Evolutionary conservation across 257 asterid species (phyloP).

Genomic region (Cordia subcordata): DNA sequence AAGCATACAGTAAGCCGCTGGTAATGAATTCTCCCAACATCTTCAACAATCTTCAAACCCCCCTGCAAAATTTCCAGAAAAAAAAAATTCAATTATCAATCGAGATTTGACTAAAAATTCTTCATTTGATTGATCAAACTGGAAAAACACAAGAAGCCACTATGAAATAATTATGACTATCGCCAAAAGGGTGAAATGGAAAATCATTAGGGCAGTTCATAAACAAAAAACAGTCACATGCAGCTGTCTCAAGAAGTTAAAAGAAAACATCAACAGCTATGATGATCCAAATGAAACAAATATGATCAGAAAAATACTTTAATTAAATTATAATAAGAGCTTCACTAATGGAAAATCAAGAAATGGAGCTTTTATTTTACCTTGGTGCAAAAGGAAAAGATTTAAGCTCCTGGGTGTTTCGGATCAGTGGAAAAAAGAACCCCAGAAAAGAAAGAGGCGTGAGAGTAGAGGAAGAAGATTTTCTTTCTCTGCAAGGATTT

Average conservation of each 20-base stretch:
- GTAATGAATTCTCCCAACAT: constrained; percentile 75
- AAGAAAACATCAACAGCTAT: too few species aligned
- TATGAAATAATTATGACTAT: too few species aligned
- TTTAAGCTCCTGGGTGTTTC: constrained; percentile 14
- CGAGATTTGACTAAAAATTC: too few species aligned
- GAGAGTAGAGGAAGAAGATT: constrained; percentile 23
- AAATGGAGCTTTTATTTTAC: constrained; percentile 4
- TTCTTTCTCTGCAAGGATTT: constrained; percentile 7
- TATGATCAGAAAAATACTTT: too few species aligned
- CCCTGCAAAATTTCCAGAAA: constrained; percentile 22
- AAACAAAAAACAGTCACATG: too few species aligned
- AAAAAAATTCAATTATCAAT: background rate
- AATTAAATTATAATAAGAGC: background rate
- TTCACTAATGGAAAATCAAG: background rate
- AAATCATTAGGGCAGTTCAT: too few species aligned
- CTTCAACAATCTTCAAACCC: constrained; percentile 24
- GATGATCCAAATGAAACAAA: too few species aligned
- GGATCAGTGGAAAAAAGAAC: background rate
- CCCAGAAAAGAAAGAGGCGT: too few species aligned
- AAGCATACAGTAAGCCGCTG: constrained; percentile 52
- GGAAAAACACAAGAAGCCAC: too few species aligned
- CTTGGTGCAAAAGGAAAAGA: constrained; percentile 22
- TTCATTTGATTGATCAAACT: too few species aligned
- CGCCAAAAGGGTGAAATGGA: too few species aligned
- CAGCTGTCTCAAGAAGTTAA: too few species aligned